A percentile compares a stretch with the other conserved stretches of the same genome.
Conservation (phyloP, 2,329 filamentous ascomycete genomes). For the Colletotrichum cuscutae region DNA sequence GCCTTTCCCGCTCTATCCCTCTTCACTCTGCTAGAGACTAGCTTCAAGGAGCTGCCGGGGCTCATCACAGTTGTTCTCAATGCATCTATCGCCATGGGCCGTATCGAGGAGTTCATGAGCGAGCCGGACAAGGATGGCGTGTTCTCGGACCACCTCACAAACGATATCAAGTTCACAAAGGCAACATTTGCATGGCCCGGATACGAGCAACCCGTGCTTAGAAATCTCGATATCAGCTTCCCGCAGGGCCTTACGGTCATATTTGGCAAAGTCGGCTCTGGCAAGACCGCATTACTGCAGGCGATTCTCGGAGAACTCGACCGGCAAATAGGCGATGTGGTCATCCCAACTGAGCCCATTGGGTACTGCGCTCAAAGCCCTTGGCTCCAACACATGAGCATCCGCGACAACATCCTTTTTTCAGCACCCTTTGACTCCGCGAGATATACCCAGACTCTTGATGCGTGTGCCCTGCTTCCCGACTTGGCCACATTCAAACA, state of each 20-base stretch:
- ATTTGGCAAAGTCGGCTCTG: slow-evolving; percentile 68
- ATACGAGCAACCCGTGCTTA: slow-evolving; percentile 62
- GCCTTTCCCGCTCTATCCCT: slow-evolving; percentile 89
- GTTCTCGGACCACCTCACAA: slow-evolving; percentile 47
- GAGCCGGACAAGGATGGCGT: slow-evolving; percentile 79
- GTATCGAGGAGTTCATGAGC: slow-evolving; percentile 87
- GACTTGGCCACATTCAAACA: slow-evolving; percentile 67
- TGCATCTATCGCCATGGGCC: slow-evolving; percentile 81
- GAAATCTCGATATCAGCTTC: slow-evolving; percentile 57
- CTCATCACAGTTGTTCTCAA: slow-evolving; percentile 83
- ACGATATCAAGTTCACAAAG: slow-evolving; percentile 64
- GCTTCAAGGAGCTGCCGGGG: slow-evolving; percentile 78
- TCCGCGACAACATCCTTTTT: slow-evolving; percentile 73
- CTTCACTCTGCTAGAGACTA: slow-evolving; percentile 79
- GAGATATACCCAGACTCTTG: slow-evolving; percentile 68
- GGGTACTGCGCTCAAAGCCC: slow-evolving; percentile 70
- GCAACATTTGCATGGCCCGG: slow-evolving; percentile 87
- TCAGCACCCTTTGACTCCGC: slow-evolving; percentile 63
- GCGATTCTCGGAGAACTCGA: slow-evolving; percentile 74
- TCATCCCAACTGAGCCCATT: slow-evolving; percentile 60
- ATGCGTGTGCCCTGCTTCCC: slow-evolving; percentile 67
- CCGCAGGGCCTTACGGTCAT: slow-evolving; percentile 63
- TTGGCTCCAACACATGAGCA: slow-evolving; percentile 74
- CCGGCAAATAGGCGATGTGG: slow-evolving; percentile 62
- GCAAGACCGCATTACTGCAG: slow-evolving; percentile 70